Evolutionary conservation across 331 rosid species (phyloP).

Genomic region (Pyrus hybrid): DNA sequence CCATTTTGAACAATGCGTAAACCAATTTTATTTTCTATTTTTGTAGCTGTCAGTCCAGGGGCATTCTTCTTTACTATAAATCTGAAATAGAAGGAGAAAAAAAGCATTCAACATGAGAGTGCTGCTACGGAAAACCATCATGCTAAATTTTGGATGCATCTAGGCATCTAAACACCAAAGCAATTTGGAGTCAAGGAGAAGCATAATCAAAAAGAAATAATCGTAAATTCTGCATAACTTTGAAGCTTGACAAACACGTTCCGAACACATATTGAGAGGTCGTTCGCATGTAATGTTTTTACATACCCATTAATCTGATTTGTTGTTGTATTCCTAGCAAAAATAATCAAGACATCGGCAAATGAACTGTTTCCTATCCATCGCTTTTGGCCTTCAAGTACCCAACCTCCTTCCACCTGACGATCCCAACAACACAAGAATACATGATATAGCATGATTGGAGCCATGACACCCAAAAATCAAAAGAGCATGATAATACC

Average conservation of each 20-base stretch:
- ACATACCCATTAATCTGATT: too few relatives aligned
- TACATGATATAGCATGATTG: constrained; percentile 5
- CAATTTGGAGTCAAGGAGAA: neutral
- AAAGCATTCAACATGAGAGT: neutral
- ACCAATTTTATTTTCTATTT: constrained; percentile 84
- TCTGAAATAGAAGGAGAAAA: constrained; percentile 31
- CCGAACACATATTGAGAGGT: too few relatives aligned
- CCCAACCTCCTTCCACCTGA: constrained; percentile 89
- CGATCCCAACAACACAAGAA: constrained; percentile 21
- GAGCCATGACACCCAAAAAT: neutral
- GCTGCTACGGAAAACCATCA: neutral
- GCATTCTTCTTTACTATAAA: constrained; percentile 62
- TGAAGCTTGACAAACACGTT: too few relatives aligned
- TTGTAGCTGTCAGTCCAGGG: constrained; percentile 72
- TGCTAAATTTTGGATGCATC: neutral
- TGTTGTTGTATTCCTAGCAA: constrained; percentile 65
- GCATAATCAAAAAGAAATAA: too few relatives aligned
- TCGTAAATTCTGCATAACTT: too few relatives aligned
- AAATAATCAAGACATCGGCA: constrained; percentile 71
- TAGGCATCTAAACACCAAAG: neutral
- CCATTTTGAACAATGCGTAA: constrained; percentile 88
- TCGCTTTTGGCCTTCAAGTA: constrained; percentile 76
- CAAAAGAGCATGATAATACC: neutral
- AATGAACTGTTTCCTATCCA: constrained; percentile 92
- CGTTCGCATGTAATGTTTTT: too few relatives aligned